Evolutionary conservation across 2,329 filamentous ascomycete genomes (phyloP).

Genomic region (Trichoderma afroharzianum): DNA sequence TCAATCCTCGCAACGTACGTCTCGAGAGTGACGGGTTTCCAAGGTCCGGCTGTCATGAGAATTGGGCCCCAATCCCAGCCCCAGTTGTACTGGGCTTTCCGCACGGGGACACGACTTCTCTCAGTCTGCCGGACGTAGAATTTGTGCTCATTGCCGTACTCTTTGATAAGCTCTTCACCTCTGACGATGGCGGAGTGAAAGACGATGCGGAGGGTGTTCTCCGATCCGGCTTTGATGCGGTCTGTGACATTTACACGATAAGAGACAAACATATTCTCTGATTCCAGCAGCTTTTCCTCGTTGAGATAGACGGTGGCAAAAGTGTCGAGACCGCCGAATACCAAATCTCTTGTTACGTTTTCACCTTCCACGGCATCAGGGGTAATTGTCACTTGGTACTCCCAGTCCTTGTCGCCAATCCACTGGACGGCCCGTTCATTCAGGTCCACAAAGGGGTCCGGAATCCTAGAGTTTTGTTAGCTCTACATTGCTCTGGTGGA

Average conservation of each 20-base stretch:
- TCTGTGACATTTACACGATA: constrained; percentile 51
- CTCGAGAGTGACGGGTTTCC: constrained; percentile 65
- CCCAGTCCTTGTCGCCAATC: constrained; percentile 61
- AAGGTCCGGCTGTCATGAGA: constrained; percentile 60
- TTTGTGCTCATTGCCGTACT: constrained; percentile 50
- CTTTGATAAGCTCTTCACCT: constrained; percentile 49
- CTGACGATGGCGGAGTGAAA: constrained; percentile 55
- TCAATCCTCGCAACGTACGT: constrained; percentile 56
- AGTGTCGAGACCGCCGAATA: constrained; percentile 63
- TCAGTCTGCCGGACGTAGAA: constrained; percentile 51
- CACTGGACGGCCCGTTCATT: constrained; percentile 59
- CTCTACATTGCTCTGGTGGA: neutral
- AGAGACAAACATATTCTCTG: constrained; percentile 63
- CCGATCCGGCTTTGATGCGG: constrained; percentile 30
- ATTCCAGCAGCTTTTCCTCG: constrained; percentile 47
- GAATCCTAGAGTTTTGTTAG: constrained; percentile 34
- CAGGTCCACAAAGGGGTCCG: constrained; percentile 57
- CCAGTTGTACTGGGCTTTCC: constrained; percentile 70
- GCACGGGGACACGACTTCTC: constrained; percentile 30
- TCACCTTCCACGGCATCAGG: neutral
- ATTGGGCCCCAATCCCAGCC: constrained; percentile 70
- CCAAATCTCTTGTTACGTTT: constrained; percentile 39
- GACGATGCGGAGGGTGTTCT: constrained; percentile 51
- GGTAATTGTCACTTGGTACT: constrained; percentile 46
- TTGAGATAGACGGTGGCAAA: constrained; percentile 58